Evolutionary conservation across 1,284 basidiomycete genomes (phyloP), one percentile per base, ranked within the genome.

Genomic region (Athelia psychrophila): DNA sequence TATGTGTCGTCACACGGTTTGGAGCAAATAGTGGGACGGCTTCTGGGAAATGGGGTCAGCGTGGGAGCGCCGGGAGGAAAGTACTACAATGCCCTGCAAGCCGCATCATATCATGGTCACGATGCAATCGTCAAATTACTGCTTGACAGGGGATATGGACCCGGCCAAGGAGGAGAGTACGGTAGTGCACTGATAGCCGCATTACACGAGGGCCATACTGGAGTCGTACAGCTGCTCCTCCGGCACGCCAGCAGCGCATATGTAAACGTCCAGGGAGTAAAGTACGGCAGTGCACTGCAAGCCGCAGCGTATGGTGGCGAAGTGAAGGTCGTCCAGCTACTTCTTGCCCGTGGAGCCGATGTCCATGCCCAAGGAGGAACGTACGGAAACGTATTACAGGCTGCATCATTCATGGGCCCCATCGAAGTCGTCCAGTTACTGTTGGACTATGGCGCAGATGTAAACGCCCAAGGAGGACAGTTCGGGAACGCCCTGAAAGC

Each of bases 401-500:
- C 50, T 35, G 53, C 55, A 51, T 47, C 48, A 49, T 3, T 23
- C 27, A 12, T 22, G 15, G 55, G 55, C 20, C 16, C 54, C 44
- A 47, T 52, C 25, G 30, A 15, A 4, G 32, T 50, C 30, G 50
- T 54, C 2, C 24, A 47, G 49, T 8, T 49, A 8, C 47, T 54
- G 25, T 20, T 52, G 13, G 44, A 30, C 27, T 6, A 30, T 30
- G 27, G 27, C 27, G 27, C 27, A 30, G 27, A 30, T 30, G 27
- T 30, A 13, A 30, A 30, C 13, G 27, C 13, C 6, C 27, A 6
- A 30, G 27, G 27, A 30, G 19, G n/a, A 38, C 19, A 42, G 15
- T 53, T 50, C 52, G 54, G 51, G 20, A 55, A 25, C 52, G 54
- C 54, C 2, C 47, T 55, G 4, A 40, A 50, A 19, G 48, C 51